Conservation (phyloP, 768 basidiomycete species). For the Fibroporia radiculosa region DNA sequence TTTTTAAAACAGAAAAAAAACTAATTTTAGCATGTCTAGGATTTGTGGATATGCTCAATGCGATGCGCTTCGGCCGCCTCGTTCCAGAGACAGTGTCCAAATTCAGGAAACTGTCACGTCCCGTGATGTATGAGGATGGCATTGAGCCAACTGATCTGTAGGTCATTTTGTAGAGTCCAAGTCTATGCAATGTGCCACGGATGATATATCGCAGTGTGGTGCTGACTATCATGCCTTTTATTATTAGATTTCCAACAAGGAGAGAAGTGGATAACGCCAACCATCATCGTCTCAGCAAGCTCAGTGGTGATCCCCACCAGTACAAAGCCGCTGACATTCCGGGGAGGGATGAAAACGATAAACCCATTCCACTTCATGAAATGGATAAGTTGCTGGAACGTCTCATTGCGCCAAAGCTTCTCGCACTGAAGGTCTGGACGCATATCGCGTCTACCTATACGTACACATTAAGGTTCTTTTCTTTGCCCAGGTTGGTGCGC, state of each 20-base stretch:
- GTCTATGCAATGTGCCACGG: not conserved
- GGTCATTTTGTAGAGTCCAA: conserved; percentile 9
- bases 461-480: not conserved
- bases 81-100: conserved; percentile 32
- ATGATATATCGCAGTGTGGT: not conserved
- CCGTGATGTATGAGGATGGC: conserved; percentile 56
- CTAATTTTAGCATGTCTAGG: conserved; percentile 2
- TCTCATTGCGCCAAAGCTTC: conserved; percentile 47
- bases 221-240: not conserved
- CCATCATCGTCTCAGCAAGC: conserved; percentile 34
- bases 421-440: conserved; percentile 37
- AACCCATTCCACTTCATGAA: conserved; percentile 25
- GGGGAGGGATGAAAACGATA: conserved; percentile 37
- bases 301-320: conserved; percentile 29
- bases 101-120: conserved; percentile 52
- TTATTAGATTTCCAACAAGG: conserved; percentile 56
- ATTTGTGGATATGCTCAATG: conserved; percentile 83
- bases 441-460: not conserved
- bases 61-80: conserved; percentile 73
- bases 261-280: conserved; percentile 71
- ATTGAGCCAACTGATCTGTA: conserved; percentile 81
- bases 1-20: too few relatives aligned
- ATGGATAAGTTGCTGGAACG: conserved; percentile 44
- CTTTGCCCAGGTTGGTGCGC: conserved; percentile 56
- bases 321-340: conserved; percentile 40